Base-by-base conservation (phyloP, 768 basidiomycete species). In the Panaeolus cyanescens region DNA sequence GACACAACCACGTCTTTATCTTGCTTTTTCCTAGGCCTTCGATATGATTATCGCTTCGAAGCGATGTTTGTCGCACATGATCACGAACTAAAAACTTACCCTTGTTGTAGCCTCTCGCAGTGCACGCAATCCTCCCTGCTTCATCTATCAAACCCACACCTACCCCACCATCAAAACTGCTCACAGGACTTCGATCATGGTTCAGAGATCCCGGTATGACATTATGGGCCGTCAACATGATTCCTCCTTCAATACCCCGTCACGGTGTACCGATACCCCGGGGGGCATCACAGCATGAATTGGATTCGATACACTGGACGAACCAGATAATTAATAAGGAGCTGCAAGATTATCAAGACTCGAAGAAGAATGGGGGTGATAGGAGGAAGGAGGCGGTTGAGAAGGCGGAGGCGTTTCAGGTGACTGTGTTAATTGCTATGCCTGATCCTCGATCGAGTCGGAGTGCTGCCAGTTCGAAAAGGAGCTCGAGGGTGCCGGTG, bases 371-470 rank as follows among this genome's bases (percentile, higher is more conserved):
- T n/a, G n/a, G n/a, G n/a, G n/a, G n/a, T n/a, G n/a, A n/a, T n/a
- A n/a, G n/a, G 40, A 9, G 20, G 19, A 28, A 50, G 7, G 8
- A 12, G 45, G 25, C 6, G 10, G 13, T 50, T 13, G 30, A 15
- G 19, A 50, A 28, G 15, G 69, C 73, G 37, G 77, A 79, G 64
- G 74, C 76, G 68, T 72, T 85, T 20, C 82, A 85, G 66, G 76
- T 88, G 10, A 79, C 85, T n/a, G 83, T 87, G 4, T 73, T 88
- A 60, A 77, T 88, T 50, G 78, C 81, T 19, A 87, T 87, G 86
- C 86, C 87, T 2, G 15, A 13, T 25, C 25, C n/a, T n/a, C n/a
- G n/a, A n/a, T n/a, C 25, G 22, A 50, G 45, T 9, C 10, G 39
- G 19, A 7, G 7, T n/a, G 22, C 19, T 6, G 73, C 77, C 17